Evolutionary conservation across 116 monocot species (phyloP).

Genomic region (Papilionanthe hybrid): DNA sequence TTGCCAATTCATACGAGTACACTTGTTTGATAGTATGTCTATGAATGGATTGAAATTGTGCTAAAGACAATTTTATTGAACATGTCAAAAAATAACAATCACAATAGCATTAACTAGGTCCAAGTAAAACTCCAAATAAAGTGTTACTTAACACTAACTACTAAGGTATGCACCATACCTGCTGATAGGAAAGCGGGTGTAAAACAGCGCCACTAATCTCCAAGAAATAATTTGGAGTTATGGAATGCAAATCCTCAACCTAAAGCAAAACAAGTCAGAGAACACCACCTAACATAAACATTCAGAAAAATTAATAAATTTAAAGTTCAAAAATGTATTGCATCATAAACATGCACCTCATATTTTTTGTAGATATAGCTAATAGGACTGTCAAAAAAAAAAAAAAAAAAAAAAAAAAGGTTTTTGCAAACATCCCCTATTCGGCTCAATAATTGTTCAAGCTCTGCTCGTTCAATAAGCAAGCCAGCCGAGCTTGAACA

Average conservation of each 20-base stretch:
- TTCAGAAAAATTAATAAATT: background rate
- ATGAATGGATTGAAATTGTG: background rate
- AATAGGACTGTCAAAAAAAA: background rate
- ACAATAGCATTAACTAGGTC: background rate
- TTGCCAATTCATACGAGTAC: background rate
- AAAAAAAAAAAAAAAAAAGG: no score
- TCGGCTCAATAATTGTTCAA: background rate
- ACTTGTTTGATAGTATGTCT: background rate
- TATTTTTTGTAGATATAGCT: background rate
- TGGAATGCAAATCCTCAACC: conserved; percentile 94
- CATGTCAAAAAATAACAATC: background rate
- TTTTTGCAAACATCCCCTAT: background rate
- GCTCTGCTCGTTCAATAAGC: background rate
- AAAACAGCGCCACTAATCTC: conserved; percentile 92
- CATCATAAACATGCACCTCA: background rate
- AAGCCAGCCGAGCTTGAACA: background rate
- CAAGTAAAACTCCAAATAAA: background rate
- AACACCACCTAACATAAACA: background rate
- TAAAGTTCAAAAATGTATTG: background rate
- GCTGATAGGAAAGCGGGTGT: conserved; percentile 93
- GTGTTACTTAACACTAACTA: background rate
- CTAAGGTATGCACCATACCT: conserved; percentile 30
- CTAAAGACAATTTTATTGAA: background rate
- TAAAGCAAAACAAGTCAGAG: conserved; percentile 18
- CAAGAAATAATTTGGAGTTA: conserved; percentile 83